Conservation (phyloP, 805 yeast species). For the Metschnikowia picachoensis region DNA sequence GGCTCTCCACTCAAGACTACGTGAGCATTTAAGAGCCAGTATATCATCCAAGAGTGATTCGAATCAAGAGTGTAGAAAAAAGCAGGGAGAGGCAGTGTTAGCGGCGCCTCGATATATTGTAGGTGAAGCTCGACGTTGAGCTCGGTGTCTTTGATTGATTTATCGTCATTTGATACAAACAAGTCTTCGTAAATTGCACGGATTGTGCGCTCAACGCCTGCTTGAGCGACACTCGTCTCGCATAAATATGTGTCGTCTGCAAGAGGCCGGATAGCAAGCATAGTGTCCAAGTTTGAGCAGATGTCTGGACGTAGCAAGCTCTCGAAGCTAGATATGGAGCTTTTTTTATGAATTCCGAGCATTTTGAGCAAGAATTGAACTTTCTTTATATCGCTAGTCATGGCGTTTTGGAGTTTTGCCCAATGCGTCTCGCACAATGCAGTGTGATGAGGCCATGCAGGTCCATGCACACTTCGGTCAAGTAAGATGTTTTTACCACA, state of each 20-base stretch:
- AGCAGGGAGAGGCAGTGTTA: slow-evolving; percentile 46
- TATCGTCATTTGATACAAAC: slow-evolving; percentile 10
- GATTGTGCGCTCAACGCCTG: slow-evolving; percentile 27
- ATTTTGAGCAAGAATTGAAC: slow-evolving; percentile 9
- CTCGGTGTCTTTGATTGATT: slow-evolving; percentile 8
- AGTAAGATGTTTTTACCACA: neutral
- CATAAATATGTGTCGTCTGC: slow-evolving; percentile 24
- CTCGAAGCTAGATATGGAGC: slow-evolving; percentile 15
- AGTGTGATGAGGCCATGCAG: neutral
- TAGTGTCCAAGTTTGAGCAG: slow-evolving; percentile 3
- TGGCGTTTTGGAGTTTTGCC: slow-evolving; percentile 4
- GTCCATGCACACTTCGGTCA: neutral
- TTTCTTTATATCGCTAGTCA: slow-evolving; percentile 9
- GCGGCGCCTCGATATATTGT: slow-evolving; percentile 38
- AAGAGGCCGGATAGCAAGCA: slow-evolving; percentile 13
- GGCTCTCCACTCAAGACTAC: slow-evolving; percentile 16
- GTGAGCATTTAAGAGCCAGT: slow-evolving; percentile 67
- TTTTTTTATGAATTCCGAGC: slow-evolving; percentile 3
- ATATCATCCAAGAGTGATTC: slow-evolving; percentile 86
- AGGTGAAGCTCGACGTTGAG: slow-evolving; percentile 34
- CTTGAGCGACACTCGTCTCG: slow-evolving; percentile 36
- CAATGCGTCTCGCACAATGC: slow-evolving; percentile 8
- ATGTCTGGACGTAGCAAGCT: slow-evolving; percentile 13
- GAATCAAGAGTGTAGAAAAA: slow-evolving; percentile 66
- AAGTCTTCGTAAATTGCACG: slow-evolving; percentile 27